Evolutionary conservation across 108 stramenopile species (phyloP), one percentile per base, ranked within the genome.

Genomic region (Mediolabrus comicus): DNA sequence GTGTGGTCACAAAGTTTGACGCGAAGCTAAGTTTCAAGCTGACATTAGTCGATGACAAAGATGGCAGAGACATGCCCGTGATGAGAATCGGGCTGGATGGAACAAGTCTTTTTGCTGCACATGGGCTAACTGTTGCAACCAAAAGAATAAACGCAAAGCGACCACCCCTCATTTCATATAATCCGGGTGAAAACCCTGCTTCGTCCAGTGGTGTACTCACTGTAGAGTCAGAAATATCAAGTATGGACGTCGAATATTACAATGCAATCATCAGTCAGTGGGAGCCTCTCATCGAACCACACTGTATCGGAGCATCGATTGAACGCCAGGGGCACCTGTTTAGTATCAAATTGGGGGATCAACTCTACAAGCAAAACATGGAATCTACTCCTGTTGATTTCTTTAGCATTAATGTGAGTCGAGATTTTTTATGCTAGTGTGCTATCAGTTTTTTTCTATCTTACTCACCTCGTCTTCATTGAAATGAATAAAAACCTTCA

Each of bases 11-110:
- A 25, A 67, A 34, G 12, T 24, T 82, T 39, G 80, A 84, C 25
- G 53, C 64, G 3, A 58, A 68, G 16, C 39, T 72, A 29, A 81
- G 84, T 17, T 55, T 86, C 11, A 67, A 75, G 13, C 41, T 88
- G 0, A 82, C 87, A 9, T 82, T 88, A 19, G 85, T 88, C 28
- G 84, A 88, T 51, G 87, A 88, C 65, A 71, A 83, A 4, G 71
- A 82, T 38, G 87, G 87, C 22, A 72, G 84, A 54, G 87, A 88
- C 36, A 88, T 88, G 87, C 87, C 87, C 10, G 35, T 88, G 16
- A 59, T 88, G 11, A 77, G 84, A 36, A 83, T 53, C 11, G 67
- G 71, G 25, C 52, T 86, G 6, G 49, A 49, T 32, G 52, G 63
- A 14, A 24, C 82, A 16, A 65, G 77, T 51, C 5, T 77, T 26